Evolutionary conservation across 352 stramenopile genomes (phyloP), one percentile per base, ranked within the genome.

Genomic region (Globisporangium nodosum): DNA sequence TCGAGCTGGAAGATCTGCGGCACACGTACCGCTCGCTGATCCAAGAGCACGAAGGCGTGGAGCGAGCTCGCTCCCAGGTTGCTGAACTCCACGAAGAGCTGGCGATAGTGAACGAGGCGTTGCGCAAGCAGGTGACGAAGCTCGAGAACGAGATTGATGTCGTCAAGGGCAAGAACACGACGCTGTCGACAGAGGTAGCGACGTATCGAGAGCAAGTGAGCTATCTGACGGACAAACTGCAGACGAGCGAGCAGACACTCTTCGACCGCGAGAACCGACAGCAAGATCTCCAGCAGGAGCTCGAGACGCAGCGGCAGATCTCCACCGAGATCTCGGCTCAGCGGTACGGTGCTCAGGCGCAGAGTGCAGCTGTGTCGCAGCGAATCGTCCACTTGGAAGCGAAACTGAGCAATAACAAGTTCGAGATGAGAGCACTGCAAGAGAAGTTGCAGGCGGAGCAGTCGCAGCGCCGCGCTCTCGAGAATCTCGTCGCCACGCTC

Each of bases 201-300:
- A 85, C 84, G 18, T 90, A 89, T 58, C 69, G 82, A 11, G 80
- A 91, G n/a, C 85, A 94, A 65, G 79, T 94, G 21, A 90, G 65
- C 45, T 87, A 88, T 46, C 60, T 94, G 16, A 89, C 82, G 1
- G 78, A 91, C 39, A 87, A 92, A 49, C 61, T 94, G 24, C 74
- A 87, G 43, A 40, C 58, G 16, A 76, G 60, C 3, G 76, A 89
- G 43, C 74, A 85, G 46, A 61, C 76, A 39, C 52, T 71, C 2
- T 48, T 71, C 9, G 69, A 78, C 24, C 45, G 50, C 2, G 65
- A 72, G 20, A 61, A 64, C 56, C 62, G 65, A 15, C 66, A 70
- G 24, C 56, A 65, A 3, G 49, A 64, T 27, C 45, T 74, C 8
- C 54, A 57, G 11, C 50, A 69, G 3, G 82, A 89, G 49, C 55